Conservation (phyloP, 352 stramenopile genomes). For the Phytophthora podocarpi region DNA sequence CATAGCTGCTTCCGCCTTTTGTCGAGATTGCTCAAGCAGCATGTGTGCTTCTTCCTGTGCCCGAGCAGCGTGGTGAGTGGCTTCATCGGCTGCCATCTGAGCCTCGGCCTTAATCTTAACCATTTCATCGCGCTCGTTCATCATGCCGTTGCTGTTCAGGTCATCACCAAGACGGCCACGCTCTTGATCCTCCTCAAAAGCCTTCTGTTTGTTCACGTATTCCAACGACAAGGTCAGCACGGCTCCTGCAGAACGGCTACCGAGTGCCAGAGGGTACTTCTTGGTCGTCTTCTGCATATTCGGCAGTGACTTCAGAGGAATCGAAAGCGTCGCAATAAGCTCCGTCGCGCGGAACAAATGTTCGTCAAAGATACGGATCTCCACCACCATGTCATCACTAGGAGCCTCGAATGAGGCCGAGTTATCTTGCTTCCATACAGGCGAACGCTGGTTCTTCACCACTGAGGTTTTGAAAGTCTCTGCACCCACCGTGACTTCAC, state of each 20-base stretch:
- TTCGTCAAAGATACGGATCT: slow-evolving; percentile 85
- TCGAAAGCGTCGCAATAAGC: slow-evolving; percentile 76
- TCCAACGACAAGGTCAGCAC: slow-evolving; percentile 80
- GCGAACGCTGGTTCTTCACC: slow-evolving; percentile 80
- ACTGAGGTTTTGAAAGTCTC: slow-evolving; percentile 87
- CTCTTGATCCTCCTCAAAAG: slow-evolving; percentile 75
- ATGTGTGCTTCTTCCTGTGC: slow-evolving; percentile 80
- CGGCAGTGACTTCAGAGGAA: slow-evolving; percentile 79
- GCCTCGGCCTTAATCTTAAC: slow-evolving; percentile 82
- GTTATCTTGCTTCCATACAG: slow-evolving; percentile 89
- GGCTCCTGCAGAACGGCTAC: slow-evolving; percentile 74
- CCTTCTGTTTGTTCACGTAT: slow-evolving; percentile 88
- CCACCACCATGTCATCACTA: slow-evolving; percentile 81
- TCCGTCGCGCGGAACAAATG: slow-evolving; percentile 80
- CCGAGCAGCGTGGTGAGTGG: slow-evolving; percentile 63
- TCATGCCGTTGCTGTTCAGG: slow-evolving; percentile 57
- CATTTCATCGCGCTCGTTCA: slow-evolving; percentile 87
- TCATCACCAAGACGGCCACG: slow-evolving; percentile 62
- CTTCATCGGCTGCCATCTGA: slow-evolving; percentile 83
- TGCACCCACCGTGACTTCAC: slow-evolving; percentile 79
- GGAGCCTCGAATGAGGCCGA: slow-evolving; percentile 81
- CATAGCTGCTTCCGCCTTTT: slow-evolving; percentile 86
- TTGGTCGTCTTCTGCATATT: slow-evolving; percentile 88
- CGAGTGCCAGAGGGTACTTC: slow-evolving; percentile 83
- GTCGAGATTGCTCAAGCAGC: slow-evolving; percentile 74